These are phyloP conservation scores for Margaritispora aquatica DNA, from an alignment of 495 filamentous ascomycete genomes.

Conservation along the genomic window DNA sequence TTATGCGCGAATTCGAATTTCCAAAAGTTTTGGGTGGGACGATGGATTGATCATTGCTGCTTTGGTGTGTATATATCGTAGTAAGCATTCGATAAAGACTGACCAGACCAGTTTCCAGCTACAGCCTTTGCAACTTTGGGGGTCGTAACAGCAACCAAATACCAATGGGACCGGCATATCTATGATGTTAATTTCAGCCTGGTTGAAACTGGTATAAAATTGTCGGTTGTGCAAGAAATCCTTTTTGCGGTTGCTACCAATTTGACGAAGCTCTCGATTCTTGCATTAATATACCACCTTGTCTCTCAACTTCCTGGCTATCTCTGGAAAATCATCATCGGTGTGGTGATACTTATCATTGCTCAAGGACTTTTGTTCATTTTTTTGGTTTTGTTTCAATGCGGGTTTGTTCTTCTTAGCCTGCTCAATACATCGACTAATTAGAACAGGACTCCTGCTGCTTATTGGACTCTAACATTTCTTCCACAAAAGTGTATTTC, in stretches of 20 bases:
- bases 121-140: constrained; percentile 36
- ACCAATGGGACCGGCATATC: constrained; percentile 49
- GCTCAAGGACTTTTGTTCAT: constrained; percentile 40
- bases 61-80: not conserved
- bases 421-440: not conserved
- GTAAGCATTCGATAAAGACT: constrained; percentile 17
- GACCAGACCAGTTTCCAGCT: constrained; percentile 15
- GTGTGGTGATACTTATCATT: constrained; percentile 13
- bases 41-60: constrained; percentile 26
- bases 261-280: constrained; percentile 12
- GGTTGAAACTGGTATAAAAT: not conserved
- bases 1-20: constrained; percentile 41
- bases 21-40: constrained; percentile 41
- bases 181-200: constrained; percentile 5
- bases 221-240: not conserved
- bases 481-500: constrained; percentile 40
- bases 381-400: constrained; percentile 46
- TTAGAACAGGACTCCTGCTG: constrained; percentile 38
- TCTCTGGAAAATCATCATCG: constrained; percentile 27
- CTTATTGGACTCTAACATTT: constrained; percentile 42
- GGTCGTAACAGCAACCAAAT: constrained; percentile 29
- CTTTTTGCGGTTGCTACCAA: constrained; percentile 3
- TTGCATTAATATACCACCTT: constrained; percentile 33
- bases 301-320: constrained; percentile 16
- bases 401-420: constrained; percentile 36